phyloP scores from a whole-genome alignment of 2,329 filamentous ascomycete genomes.

The Alternaria alternata region DNA sequence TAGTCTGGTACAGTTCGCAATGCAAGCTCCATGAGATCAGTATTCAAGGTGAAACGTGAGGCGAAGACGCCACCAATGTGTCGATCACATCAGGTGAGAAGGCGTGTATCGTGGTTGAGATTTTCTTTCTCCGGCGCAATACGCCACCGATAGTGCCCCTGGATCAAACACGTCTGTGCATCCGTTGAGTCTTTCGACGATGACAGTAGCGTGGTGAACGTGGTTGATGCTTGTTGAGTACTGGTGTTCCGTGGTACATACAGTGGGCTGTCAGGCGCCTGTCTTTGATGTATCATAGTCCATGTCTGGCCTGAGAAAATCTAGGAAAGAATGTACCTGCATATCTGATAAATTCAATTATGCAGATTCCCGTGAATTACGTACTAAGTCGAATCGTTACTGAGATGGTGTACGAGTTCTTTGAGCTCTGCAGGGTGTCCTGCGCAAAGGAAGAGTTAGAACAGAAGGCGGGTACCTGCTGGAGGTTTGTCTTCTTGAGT shows the following conservation, averaged over 20 bases:
- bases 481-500: not conserved
- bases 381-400: not conserved
- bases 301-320: not conserved
- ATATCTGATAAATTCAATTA: not conserved
- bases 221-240: not conserved
- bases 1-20: not conserved
- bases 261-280: conserved; percentile 1
- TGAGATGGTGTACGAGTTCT: not conserved
- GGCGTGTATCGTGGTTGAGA: not conserved
- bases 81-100: not conserved
- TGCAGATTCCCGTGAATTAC: not conserved
- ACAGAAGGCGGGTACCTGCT: not conserved
- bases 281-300: not conserved
- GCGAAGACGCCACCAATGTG: conserved; percentile 5
- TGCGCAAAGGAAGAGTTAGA: not conserved
- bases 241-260: not conserved
- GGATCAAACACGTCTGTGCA: not conserved
- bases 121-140: not conserved
- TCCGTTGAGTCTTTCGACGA: not conserved
- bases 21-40: not conserved
- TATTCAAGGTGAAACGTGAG: not conserved
- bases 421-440: not conserved
- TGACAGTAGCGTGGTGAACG: not conserved
- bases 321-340: conserved; percentile 4
- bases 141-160: not conserved